Conservation (phyloP, 495 filamentous ascomycete genomes). For the Paragyromitra xinjiangensis region DNA sequence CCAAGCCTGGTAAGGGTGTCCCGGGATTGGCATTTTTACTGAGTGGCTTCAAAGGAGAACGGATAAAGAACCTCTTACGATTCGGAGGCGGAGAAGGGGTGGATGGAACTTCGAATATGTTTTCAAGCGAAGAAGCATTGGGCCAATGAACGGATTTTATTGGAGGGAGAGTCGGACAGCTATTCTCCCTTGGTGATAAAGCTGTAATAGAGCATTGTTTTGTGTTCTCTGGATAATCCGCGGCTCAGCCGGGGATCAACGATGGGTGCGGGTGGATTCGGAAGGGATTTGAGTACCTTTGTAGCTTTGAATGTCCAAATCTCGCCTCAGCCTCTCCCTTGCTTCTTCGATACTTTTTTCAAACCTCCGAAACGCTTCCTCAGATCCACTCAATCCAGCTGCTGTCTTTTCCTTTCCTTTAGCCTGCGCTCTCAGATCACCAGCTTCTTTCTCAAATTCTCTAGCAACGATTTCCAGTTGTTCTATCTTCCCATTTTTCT, state of each 20-base stretch:
- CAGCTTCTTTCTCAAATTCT: constrained; percentile 11
- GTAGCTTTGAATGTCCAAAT: constrained; percentile 20
- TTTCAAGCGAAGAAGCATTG: constrained; percentile 15
- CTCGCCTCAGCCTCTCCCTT: constrained; percentile 27
- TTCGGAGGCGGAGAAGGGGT: not conserved
- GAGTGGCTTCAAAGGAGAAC: constrained; percentile 6
- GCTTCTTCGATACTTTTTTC: constrained; percentile 36
- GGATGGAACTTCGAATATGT: constrained; percentile 6
- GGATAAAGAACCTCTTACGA: constrained; percentile 1
- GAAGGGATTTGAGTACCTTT: constrained; percentile 14
- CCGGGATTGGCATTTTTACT: not conserved
- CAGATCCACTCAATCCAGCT: not conserved
- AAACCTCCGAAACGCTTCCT: constrained; percentile 32
- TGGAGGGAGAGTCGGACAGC: constrained; percentile 4
- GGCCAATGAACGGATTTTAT: constrained; percentile 31
- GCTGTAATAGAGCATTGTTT: not conserved
- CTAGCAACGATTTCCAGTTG: constrained; percentile 5
- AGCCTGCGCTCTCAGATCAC: not conserved
- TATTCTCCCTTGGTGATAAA: not conserved
- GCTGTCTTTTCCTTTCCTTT: not conserved
- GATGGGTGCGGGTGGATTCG: not conserved
- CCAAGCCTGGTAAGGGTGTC: not conserved
- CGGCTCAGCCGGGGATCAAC: not conserved
- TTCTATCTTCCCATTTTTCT: constrained; percentile 30
- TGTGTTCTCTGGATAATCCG: not conserved